Base-by-base conservation (phyloP, 129 eudicot species). In the Silybum marianum region DNA sequence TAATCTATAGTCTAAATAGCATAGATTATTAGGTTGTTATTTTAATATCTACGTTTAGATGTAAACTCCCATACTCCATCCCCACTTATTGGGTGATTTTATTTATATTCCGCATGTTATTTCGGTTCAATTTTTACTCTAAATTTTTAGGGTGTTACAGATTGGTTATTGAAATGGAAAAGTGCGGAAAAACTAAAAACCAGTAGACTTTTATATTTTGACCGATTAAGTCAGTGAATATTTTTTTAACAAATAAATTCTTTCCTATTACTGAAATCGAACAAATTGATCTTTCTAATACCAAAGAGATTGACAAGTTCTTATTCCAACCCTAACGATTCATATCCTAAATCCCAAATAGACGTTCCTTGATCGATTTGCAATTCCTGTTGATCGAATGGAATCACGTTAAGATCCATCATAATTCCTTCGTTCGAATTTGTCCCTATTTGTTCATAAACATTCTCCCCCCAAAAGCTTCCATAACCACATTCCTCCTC, bases 271-370 rank as follows among this genome's bases (percentile, higher is more conserved):
- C 0, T n/a, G 2, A 6, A 58, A 58, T 58, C 23, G 23, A 58
- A 58, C 22, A 18, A 51, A 58, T 0, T 1, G 23, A 18, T n/a
- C 66, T 9, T 58, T 58, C 24, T 1, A 0, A n/a, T 18, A n/a
- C 10, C 66, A n/a, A 58, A 18, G 9, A 58, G 9, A 58, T 58
- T 3, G 23, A n/a, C 23, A 58, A 58, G 9, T 58, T 58, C 66
- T 58, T n/a, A 58, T 58, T 58, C 66, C 66, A n/a, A 58, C 66
- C 66, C 66, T 0, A 10, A 23, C 18, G 23, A 58, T 58, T 84
- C 80, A 36, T 83, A 86, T 54, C 78, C 85, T 72, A 86, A 38
- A 74, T 86, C 92, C 92, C 89, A 86, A 21, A 83, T 78, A 1
- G 92, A 88, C 22, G 83, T 51, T 44, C 58, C 76, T 62, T 3